Conservation (phyloP, 1,284 basidiomycete species). For the Puccinia brachypodii region DNA sequence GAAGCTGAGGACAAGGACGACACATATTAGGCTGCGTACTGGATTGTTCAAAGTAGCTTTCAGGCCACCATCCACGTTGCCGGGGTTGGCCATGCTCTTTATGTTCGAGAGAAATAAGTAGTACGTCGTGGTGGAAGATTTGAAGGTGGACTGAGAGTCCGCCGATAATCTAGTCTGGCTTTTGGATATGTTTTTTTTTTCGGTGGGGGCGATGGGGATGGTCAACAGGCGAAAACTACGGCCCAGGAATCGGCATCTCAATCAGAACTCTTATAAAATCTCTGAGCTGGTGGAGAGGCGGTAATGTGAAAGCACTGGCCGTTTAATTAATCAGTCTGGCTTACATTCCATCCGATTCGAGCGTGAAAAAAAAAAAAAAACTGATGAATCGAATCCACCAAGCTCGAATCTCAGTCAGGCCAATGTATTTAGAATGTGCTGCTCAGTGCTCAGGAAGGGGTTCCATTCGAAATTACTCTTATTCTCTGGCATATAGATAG, state of each 20-base stretch:
- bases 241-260: not conserved
- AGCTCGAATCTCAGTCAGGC: too few relatives aligned
- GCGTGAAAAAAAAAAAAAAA: not conserved
- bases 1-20: not conserved
- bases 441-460: not conserved
- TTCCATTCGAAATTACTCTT: not conserved
- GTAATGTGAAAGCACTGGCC: not conserved
- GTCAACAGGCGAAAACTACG: not conserved
- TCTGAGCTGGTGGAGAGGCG: not conserved
- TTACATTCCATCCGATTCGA: not conserved
- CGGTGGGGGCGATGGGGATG: not conserved
- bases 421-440: too few relatives aligned
- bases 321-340: not conserved
- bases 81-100: constrained; percentile 33
- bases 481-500: not conserved
- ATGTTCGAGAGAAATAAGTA: constrained; percentile 43
- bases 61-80: constrained; percentile 40
- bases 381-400: not conserved
- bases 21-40: not conserved
- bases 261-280: not conserved
- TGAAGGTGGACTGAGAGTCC: not conserved
- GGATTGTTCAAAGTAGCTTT: constrained; percentile 37
- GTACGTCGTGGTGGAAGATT: constrained; percentile 28
- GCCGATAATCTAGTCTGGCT: not conserved
- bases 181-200: not conserved